Evolutionary conservation across 768 basidiomycete species (phyloP), one percentile per base, ranked within the genome.

Genomic region (Terana coerulea): DNA sequence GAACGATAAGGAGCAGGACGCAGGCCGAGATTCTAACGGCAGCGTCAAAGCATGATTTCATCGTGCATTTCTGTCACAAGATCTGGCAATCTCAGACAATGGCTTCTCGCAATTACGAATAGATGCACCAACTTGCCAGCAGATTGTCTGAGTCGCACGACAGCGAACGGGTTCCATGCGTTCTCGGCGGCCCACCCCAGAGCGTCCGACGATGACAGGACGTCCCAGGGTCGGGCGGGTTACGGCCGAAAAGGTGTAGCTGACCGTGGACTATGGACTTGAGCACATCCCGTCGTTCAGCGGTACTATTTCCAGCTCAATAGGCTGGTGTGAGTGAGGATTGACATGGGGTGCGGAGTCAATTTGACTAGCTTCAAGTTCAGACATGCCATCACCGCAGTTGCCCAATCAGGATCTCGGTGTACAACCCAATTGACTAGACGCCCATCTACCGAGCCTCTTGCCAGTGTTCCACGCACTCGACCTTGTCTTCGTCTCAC

Each of bases 401-500:
- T 30, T 12, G 12, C 45, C 45, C n/a, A 33, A 46, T 46, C 30
- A 5, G 45, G 45, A 19, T 17, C 30, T 22, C 17, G n/a, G 15
- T 22, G 30, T n/a, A n/a, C 37, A 19, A 39, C 14, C 17, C 10
- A 9, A 22, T 15, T 3, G 24, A 14, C 24, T 39, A 49, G 47
- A 29, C 47, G 37, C 47, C 12, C 34, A 17, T 43, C 28, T 33
- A 41, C 19, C 47, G 49, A 51, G 55, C 49, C 22, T 50, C 51
- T 53, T 49, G 42, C 49, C 51, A 44, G 28, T 25, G 37, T 35
- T 40, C 52, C 40, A 49, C 57, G 37, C 43, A 43, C 15, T 17
- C 6, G 10, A 14, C 17, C 37, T 19, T 10, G 3, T 17, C 24
- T 19, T 17, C 29, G 21, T 34, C 25, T 22, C 30, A 9, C 45